Percentiles rank a stretch among this genome's conserved stretches.
Evolutionary conservation across 2,329 filamentous ascomycete species (phyloP).

Genomic region (Fusarium proliferatum): DNA sequence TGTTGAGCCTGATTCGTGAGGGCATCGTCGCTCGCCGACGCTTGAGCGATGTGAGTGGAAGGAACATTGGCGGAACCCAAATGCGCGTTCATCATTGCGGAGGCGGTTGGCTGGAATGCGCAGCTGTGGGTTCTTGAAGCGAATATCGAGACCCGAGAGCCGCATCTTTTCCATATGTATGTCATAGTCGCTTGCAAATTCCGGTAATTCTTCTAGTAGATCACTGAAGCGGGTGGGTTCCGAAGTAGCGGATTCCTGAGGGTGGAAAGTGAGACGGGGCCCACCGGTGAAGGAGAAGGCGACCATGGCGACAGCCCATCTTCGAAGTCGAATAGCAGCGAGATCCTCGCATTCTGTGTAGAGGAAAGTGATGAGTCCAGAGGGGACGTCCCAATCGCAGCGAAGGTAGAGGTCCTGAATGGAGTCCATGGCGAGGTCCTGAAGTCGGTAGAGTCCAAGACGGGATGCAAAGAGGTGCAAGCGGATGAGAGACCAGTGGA

Average conservation of each 20-base stretch:
- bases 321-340: constrained; percentile 63
- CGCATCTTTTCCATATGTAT: constrained; percentile 65
- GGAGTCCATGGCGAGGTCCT: constrained; percentile 68
- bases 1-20: constrained; percentile 50
- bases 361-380: constrained; percentile 62
- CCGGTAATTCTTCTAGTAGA: constrained; percentile 58
- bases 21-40: constrained; percentile 66
- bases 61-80: constrained; percentile 70
- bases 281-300: constrained; percentile 63
- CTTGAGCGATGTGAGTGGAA: constrained; percentile 68
- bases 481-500: constrained; percentile 67
- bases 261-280: constrained; percentile 46
- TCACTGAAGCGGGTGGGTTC: constrained; percentile 53
- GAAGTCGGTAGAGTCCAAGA: constrained; percentile 61
- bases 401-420: constrained; percentile 69
- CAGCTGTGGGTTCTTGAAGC: constrained; percentile 70
- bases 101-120: constrained; percentile 67
- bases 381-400: constrained; percentile 68
- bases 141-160: constrained; percentile 60
- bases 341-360: constrained; percentile 64
- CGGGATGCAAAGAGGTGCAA: constrained; percentile 68
- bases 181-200: constrained; percentile 62
- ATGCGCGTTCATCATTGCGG: constrained; percentile 66
- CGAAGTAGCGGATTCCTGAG: constrained; percentile 45
- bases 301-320: constrained; percentile 70